Conservation (phyloP, 2,329 filamentous ascomycete species). For the Pseudocercospora fijiensis region DNA sequence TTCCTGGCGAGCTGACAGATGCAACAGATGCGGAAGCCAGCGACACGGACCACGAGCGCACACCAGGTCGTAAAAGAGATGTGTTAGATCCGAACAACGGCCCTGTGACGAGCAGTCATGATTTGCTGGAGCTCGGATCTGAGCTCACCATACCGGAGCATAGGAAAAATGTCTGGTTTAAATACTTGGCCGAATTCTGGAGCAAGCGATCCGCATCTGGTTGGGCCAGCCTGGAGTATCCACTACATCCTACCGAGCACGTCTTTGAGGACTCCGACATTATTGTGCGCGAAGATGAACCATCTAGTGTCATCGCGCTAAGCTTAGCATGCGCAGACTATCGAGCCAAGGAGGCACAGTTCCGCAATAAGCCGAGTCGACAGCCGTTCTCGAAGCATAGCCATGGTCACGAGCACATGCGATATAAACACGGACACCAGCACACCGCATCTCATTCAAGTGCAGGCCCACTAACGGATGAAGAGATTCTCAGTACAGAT, state of each 20-base stretch:
- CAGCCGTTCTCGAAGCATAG: conserved; percentile 17
- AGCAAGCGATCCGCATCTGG: conserved; percentile 94
- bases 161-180: conserved; percentile 89
- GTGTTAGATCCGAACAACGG: conserved; percentile 34
- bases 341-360: conserved; percentile 70
- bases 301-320: conserved; percentile 92
- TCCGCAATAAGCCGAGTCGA: conserved; percentile 48
- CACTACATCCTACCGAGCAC: conserved; percentile 77
- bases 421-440: conserved; percentile 29
- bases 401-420: background rate
- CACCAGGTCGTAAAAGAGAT: conserved; percentile 65
- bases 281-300: conserved; percentile 95
- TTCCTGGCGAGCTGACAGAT: conserved; percentile 28
- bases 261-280: conserved; percentile 97
- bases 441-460: conserved; percentile 28
- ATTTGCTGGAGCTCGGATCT: conserved; percentile 53
- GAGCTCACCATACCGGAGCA: conserved; percentile 83
- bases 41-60: conserved; percentile 69
- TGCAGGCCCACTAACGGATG: conserved; percentile 32
- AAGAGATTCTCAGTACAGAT: conserved; percentile 61
- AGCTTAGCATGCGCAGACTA: conserved; percentile 88
- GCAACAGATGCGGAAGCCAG: conserved; percentile 55
- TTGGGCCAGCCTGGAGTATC: conserved; percentile 90
- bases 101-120: conserved; percentile 50
- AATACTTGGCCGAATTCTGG: conserved; percentile 97